Percentiles rank a stretch among this genome's conserved stretches.
These are phyloP conservation scores for Corchorus olitorius DNA, from an alignment of 345 rosid species.

Conservation along the genomic window DNA sequence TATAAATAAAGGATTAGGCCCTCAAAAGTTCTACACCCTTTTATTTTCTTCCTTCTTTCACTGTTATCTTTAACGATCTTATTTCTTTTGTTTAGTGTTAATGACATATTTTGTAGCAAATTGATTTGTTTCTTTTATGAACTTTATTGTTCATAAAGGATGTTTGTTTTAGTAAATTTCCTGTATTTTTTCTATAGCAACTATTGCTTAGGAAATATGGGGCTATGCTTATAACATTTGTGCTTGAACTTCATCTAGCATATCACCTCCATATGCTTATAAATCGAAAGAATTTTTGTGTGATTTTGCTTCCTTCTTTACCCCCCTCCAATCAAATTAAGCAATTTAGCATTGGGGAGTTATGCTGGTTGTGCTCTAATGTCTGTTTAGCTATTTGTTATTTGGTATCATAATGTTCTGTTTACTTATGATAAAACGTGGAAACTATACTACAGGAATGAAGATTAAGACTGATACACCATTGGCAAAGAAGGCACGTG, in stretches of 20 bases:
- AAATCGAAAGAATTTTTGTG: not conserved
- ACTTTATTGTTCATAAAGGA: not conserved
- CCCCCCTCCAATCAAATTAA: not conserved
- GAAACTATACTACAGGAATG: slow-evolving; percentile 59
- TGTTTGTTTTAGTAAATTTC: not conserved
- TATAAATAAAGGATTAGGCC: not conserved
- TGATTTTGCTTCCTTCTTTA: not conserved
- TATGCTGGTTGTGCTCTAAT: not conserved
- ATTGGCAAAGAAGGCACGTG: slow-evolving; percentile 93
- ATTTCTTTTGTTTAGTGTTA: not conserved
- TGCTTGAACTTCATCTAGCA: not conserved
- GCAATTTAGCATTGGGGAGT: not conserved
- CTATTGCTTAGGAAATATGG: not conserved
- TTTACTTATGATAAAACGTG: not conserved
- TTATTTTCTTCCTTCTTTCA: not conserved
- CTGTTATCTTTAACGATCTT: not conserved
- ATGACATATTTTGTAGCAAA: no score
- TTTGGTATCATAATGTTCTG: not conserved
- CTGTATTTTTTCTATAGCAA: not conserved
- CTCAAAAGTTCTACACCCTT: not conserved
- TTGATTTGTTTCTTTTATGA: slow-evolving; percentile 4
- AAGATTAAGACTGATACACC: slow-evolving; percentile 97
- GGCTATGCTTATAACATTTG: no score
- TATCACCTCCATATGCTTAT: not conserved
- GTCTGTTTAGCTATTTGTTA: not conserved